Evolutionary conservation across 2,329 filamentous ascomycete species (phyloP).

Genomic region (Talaromyces sp.): DNA sequence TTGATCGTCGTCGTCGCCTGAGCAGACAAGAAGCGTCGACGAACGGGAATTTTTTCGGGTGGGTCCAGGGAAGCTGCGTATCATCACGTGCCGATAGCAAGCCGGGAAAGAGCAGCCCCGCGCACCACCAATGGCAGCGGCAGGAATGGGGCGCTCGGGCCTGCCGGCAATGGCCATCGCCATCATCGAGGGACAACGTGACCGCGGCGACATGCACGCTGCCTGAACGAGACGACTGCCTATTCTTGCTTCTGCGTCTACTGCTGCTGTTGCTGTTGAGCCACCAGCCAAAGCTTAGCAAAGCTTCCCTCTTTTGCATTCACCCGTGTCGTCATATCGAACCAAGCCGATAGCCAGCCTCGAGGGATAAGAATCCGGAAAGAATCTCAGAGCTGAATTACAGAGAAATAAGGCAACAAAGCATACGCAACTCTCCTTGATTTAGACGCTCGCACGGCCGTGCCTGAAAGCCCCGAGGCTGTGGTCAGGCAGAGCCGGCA

Average conservation of each 20-base stretch:
- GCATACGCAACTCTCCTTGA: neutral
- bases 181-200: neutral
- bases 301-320: neutral
- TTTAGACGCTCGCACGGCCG: neutral
- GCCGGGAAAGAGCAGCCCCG: neutral
- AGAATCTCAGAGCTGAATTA: neutral
- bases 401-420: neutral
- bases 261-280: neutral
- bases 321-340: neutral
- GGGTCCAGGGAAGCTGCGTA: constrained; percentile 17
- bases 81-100: constrained; percentile 38
- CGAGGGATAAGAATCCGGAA: neutral
- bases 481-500: neutral
- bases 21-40: constrained; percentile 9
- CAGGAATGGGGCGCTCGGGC: neutral
- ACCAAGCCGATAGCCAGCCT: neutral
- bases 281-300: neutral
- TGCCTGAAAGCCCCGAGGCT: neutral
- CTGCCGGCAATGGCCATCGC: neutral
- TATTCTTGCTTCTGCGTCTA: neutral
- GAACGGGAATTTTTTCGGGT: constrained; percentile 34
- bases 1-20: neutral
- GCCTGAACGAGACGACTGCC: neutral
- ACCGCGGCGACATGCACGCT: neutral
- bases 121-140: neutral